These are phyloP conservation scores for Sungouiella thailandica DNA, from an alignment of 805 yeast genomes.

Conservation along the genomic window DNA sequence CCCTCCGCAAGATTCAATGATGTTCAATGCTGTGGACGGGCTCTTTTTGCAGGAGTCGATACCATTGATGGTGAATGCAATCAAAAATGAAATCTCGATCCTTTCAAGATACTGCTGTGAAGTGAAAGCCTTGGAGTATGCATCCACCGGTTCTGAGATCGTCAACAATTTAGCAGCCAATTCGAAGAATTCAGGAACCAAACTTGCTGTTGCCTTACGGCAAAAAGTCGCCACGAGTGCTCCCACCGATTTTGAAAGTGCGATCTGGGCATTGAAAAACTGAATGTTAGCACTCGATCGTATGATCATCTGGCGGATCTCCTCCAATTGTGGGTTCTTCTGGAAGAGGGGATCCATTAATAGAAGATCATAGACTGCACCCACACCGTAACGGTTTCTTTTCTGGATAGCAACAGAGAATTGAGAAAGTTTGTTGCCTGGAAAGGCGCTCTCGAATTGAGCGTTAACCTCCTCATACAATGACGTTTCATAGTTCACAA, in stretches of 20 bases:
- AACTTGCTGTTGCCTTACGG: slow-evolving; percentile 20
- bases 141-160: slow-evolving; percentile 48
- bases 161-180: slow-evolving; percentile 47
- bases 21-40: slow-evolving; percentile 33
- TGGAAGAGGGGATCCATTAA: slow-evolving; percentile 58
- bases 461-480: slow-evolving; percentile 42
- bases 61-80: slow-evolving; percentile 37
- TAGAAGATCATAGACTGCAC: slow-evolving; percentile 52
- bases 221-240: slow-evolving; percentile 68
- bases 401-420: slow-evolving; percentile 45
- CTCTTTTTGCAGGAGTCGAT: slow-evolving; percentile 20
- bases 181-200: slow-evolving; percentile 16
- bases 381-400: slow-evolving; percentile 46
- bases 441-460: slow-evolving; percentile 47
- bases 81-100: slow-evolving; percentile 60
- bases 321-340: slow-evolving; percentile 22
- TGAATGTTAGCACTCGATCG: slow-evolving; percentile 62
- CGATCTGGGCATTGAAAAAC: slow-evolving; percentile 58
- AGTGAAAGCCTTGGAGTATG: slow-evolving; percentile 41
- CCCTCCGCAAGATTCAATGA: slow-evolving; percentile 40
- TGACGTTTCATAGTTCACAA: slow-evolving; percentile 42
- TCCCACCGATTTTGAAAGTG: slow-evolving; percentile 72
- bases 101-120: slow-evolving; percentile 53
- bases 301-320: slow-evolving; percentile 45
- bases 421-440: slow-evolving; percentile 41